A percentile compares a stretch with the other conserved stretches of the same genome.
These are phyloP conservation scores for Pythium myriotylum DNA, from an alignment of 352 stramenopile genomes.

Conservation along the genomic window DNA sequence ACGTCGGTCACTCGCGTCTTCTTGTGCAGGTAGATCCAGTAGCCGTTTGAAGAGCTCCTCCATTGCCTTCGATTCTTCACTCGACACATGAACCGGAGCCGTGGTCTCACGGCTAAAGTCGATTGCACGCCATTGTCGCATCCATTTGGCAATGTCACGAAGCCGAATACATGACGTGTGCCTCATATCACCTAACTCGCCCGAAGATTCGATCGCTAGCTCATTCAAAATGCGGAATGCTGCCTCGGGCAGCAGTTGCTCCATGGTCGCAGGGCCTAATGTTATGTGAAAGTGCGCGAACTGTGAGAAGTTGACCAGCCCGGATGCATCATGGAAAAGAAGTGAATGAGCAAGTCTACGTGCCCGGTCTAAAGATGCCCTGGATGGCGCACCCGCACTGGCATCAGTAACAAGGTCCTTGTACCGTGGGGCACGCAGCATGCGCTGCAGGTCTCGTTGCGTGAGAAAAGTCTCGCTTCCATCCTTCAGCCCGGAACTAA, in stretches of 20 bases:
- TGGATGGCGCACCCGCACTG: constrained; percentile 1
- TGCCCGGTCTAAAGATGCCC: constrained; percentile 49
- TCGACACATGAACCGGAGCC: background rate
- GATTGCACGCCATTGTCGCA: constrained; percentile 41
- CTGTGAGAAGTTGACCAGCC: constrained; percentile 87
- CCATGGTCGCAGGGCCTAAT: constrained; percentile 61
- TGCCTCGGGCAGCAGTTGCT: constrained; percentile 76
- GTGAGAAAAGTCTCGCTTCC: constrained; percentile 63
- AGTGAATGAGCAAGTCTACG: constrained; percentile 65
- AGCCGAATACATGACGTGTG: constrained; percentile 52
- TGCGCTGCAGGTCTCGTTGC: constrained; percentile 52
- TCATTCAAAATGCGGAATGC: constrained; percentile 76
- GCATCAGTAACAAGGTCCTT: constrained; percentile 11
- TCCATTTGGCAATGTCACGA: constrained; percentile 43
- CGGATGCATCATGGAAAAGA: constrained; percentile 71
- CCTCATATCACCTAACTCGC: background rate
- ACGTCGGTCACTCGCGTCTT: constrained; percentile 41
- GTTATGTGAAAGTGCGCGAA: constrained; percentile 90
- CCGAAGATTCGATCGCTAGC: constrained; percentile 25
- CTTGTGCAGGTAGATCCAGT: constrained; percentile 47
- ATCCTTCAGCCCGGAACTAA: constrained; percentile 42
- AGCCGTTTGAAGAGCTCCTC: constrained; percentile 26
- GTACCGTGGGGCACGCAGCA: constrained; percentile 41
- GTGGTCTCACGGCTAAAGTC: constrained; percentile 3
- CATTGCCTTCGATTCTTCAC: background rate